Base-by-base conservation (phyloP, 805 yeast genomes). In the Lachancea quebecensis region DNA sequence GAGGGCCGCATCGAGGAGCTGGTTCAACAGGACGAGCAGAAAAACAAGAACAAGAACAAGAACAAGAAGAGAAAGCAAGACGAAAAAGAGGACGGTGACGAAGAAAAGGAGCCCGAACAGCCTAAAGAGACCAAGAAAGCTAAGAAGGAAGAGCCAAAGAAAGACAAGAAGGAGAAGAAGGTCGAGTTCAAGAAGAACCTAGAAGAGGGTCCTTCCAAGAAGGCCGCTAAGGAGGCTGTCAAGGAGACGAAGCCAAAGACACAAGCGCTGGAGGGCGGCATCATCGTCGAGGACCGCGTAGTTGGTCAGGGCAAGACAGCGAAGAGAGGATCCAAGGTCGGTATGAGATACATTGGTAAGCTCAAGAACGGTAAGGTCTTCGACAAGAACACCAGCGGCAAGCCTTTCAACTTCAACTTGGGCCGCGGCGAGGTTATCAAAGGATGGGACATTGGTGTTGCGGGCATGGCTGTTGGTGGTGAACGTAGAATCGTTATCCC, bases 381-480 rank as follows among this genome's bases (percentile, higher is more conserved):
- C 56, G 99, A 93, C 78, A 90, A 91, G 70, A 93, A 93, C 81
- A 88, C 96, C 57, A 77, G 82, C 54, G 99, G 99, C 61, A 91
- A 88, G 75, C 99, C 99, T 62, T 93, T 93, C 69, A 70, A 71
- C 53, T 93, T 93, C 71, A 79, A 78, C 52, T 78, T 93, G 58
- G 99, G 99, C 61, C 85, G 84, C 68, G 99, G 98, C 65, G 99
- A 93, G 72, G 97, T 95, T 57, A 93, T 93, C 75, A 87, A 87
- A 70, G 99, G 98, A 54, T 93, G 96, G 87, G 99, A 93, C 66
- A 78, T 91, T 62, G 99, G 99, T 77, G 93, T 93, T 59, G 89
- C 91, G 48, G 98, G 98, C 66, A 90, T 93, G 97, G 81, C 95
- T 47, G 95, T 87, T 64, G 96, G 96, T 62, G 98, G 98, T 65